Percentiles rank a stretch among this genome's conserved stretches.
Evolutionary conservation across 176 grass and related monocot species (phyloP).

Genomic region (Avena eriantha): DNA sequence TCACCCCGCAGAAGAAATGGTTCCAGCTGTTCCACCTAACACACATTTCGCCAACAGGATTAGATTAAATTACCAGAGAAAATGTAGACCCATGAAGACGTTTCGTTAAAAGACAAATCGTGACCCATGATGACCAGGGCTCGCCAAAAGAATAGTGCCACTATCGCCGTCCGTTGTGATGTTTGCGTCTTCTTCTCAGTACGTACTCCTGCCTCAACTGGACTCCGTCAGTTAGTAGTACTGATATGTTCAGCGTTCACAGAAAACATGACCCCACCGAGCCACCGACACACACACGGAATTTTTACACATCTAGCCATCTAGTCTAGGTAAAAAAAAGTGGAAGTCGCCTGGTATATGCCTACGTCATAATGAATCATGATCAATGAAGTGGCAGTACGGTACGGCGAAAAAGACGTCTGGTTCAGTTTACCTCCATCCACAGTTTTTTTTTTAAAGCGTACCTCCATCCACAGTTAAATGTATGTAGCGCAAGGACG

Average conservation of each 20-base stretch:
- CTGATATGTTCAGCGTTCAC: not conserved
- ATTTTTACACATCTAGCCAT: not conserved
- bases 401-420: not conserved
- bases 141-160: not conserved
- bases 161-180: no score
- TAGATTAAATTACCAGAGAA: not conserved
- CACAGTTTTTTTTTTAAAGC: not conserved
- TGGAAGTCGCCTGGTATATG: not conserved
- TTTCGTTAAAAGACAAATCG: not conserved
- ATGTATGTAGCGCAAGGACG: not conserved
- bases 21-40: slow-evolving; percentile 99
- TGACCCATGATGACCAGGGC: not conserved
- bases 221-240: not conserved
- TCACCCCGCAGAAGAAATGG: slow-evolving; percentile 77
- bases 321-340: not conserved
- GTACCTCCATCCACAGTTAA: not conserved
- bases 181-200: no score
- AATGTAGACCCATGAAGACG: not conserved
- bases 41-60: not conserved
- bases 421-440: not conserved
- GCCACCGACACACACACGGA: not conserved
- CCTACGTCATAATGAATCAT: slow-evolving; percentile 16
- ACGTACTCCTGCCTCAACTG: no score
- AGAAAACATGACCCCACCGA: not conserved
- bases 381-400: not conserved